phyloP scores from a whole-genome alignment of 371 early-diverging fungal species.

The Actinomucor elegans region DNA sequence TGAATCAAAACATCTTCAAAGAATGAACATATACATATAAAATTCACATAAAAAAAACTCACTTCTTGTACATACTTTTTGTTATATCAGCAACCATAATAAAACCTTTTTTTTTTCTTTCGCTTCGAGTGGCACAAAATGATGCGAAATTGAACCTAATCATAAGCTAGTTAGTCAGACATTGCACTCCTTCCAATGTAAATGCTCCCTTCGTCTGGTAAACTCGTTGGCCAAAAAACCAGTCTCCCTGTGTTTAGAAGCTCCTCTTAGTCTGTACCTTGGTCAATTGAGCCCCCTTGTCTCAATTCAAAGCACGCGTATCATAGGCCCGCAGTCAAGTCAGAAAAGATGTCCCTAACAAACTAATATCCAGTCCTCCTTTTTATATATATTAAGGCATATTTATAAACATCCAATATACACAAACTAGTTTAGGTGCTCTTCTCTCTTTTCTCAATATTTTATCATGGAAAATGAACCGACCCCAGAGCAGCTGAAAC shows the following conservation, averaged over 20 bases:
- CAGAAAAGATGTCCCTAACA: background rate
- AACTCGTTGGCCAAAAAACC: background rate
- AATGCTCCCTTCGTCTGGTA: background rate
- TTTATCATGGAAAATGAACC: background rate
- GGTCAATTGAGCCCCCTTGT: too few species aligned
- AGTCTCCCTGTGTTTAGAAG: too few species aligned
- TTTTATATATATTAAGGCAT: background rate
- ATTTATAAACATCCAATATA: background rate
- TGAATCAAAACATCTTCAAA: too few species aligned
- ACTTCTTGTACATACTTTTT: too few species aligned
- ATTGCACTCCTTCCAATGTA: background rate
- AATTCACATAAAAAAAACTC: too few species aligned
- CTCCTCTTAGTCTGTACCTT: too few species aligned
- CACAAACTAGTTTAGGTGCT: background rate
- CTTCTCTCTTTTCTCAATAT: background rate
- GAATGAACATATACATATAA: too few species aligned
- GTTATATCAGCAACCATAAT: too few species aligned
- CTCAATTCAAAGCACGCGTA: constrained; percentile 1
- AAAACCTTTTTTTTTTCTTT: too few species aligned
- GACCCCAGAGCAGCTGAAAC: background rate
- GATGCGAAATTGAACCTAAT: too few species aligned
- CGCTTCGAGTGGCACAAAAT: too few species aligned
- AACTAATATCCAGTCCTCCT: background rate
- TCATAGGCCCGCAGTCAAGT: too few species aligned
- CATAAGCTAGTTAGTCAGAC: background rate